Base-by-base conservation (phyloP, 768 basidiomycete species). In the Lentinus brumalis region DNA sequence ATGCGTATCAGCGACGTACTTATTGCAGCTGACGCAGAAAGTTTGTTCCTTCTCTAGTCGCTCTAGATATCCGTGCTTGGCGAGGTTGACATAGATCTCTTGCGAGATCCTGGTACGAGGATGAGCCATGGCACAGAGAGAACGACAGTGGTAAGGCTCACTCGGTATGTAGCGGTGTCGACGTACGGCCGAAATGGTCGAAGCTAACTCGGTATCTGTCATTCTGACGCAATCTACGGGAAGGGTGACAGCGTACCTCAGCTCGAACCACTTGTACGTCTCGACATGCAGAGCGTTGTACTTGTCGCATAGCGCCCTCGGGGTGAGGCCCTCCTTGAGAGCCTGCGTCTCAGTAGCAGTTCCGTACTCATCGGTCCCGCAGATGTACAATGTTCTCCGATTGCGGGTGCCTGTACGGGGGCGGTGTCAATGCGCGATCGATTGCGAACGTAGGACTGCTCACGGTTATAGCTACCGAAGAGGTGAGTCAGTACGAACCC, bases 291-390 rank as follows among this genome's bases (percentile, higher is more conserved):
- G 78, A 16, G 81, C 79, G 69, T 96, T 78, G 73, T 98, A 98
- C 76, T 96, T 95, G 75, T 95, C 91, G 73, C 94, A 97, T 2
- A 98, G 80, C 66, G 87, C 84, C 62, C 78, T 79, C 0, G 94
- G 91, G 11, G 91, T 86, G 41, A 95, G 73, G 0, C 87, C 86
- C 71, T 96, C 94, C 70, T 94, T 94, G 60, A 94, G 74, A 4
- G 97, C 96, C 74, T 97, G 96, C 2, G 96, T 98, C 79, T 99
- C 97, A 0, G 97, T 97, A 0, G 97, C 96, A 7, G 97, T 99
- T n/a, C 97, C 97, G 69, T 99, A 99, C 75, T 99, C 97, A 71
- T 99, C 97, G 4, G 97, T 98, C 30, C 97, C 97, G 74, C 97
- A 99, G 57, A 99, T 83, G 72, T 96, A 99, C 35, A 98, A 81